Conservation (phyloP, 2,329 filamentous ascomycete species). For the Monosporascus cannonballus region DNA sequence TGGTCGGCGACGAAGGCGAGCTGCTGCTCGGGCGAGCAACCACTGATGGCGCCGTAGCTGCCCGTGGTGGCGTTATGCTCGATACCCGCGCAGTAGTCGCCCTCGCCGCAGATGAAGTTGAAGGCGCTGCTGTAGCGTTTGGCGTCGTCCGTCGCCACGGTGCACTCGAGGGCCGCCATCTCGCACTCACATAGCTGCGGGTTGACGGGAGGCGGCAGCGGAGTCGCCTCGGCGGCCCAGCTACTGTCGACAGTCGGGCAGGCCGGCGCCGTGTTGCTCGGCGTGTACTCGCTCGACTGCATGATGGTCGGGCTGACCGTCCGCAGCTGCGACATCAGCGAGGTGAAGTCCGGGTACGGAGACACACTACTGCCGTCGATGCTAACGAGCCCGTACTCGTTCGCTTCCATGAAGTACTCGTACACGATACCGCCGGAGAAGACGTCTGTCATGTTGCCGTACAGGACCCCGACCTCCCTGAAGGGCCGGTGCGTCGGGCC, state of each 20-base stretch:
- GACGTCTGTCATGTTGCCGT: conserved; percentile 73
- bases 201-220: conserved; percentile 80
- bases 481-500: conserved; percentile 67
- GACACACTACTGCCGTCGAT: conserved; percentile 53
- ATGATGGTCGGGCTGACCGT: conserved; percentile 62
- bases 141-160: conserved; percentile 48
- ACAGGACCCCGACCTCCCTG: conserved; percentile 79
- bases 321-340: conserved; percentile 64
- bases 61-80: conserved; percentile 59
- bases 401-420: conserved; percentile 92
- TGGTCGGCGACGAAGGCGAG: conserved; percentile 68
- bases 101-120: conserved; percentile 59
- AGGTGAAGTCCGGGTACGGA: conserved; percentile 68
- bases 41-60: conserved; percentile 70
- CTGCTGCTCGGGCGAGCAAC: conserved; percentile 66
- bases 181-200: conserved; percentile 78
- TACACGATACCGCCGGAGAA: conserved; percentile 98
- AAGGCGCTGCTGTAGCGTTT: conserved; percentile 66
- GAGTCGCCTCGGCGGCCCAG: conserved; percentile 63
- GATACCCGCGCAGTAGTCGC: conserved; percentile 61
- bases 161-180: conserved; percentile 66
- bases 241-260: conserved; percentile 62
- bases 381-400: conserved; percentile 78
- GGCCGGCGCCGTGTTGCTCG: conserved; percentile 61
- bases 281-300: conserved; percentile 60